A percentile compares a stretch with the other conserved stretches of the same genome.
Conservation (phyloP, 352 stramenopile species). For the Globisporangium parvum region DNA sequence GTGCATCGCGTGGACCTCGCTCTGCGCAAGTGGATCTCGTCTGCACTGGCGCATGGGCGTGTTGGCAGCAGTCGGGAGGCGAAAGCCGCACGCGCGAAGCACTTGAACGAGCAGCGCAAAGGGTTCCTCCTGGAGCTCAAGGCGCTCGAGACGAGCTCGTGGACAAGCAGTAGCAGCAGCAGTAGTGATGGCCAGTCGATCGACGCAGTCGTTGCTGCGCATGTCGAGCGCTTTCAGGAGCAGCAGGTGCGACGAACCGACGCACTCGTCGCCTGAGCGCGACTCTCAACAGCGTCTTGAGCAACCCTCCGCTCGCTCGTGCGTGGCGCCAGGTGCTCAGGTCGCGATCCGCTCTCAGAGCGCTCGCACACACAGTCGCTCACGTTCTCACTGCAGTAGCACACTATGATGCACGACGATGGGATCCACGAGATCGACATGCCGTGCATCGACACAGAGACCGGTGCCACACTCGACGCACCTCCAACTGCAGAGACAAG, state of each 20-base stretch:
- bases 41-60: constrained; percentile 13
- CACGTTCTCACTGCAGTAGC: too few species aligned
- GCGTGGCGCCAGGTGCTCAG: neutral
- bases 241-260: neutral
- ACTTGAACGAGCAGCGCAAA: constrained; percentile 41
- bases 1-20: constrained; percentile 50
- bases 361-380: neutral
- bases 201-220: neutral
- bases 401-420: constrained; percentile 7
- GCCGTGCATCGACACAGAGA: neutral
- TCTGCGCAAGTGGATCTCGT: constrained; percentile 53
- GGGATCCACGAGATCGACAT: constrained; percentile 11
- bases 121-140: constrained; percentile 31
- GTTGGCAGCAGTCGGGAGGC: neutral
- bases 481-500: neutral
- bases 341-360: too few species aligned
- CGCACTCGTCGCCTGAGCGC: neutral
- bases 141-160: neutral
- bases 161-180: neutral
- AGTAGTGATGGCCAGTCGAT: neutral
- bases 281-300: too few species aligned
- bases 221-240: constrained; percentile 6
- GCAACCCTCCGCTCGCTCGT: neutral
- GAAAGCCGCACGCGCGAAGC: constrained; percentile 19
- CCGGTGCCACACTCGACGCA: neutral